Evolutionary conservation across 2,329 filamentous ascomycete species (phyloP).

Genomic region (Trichoderma guizhouense): DNA sequence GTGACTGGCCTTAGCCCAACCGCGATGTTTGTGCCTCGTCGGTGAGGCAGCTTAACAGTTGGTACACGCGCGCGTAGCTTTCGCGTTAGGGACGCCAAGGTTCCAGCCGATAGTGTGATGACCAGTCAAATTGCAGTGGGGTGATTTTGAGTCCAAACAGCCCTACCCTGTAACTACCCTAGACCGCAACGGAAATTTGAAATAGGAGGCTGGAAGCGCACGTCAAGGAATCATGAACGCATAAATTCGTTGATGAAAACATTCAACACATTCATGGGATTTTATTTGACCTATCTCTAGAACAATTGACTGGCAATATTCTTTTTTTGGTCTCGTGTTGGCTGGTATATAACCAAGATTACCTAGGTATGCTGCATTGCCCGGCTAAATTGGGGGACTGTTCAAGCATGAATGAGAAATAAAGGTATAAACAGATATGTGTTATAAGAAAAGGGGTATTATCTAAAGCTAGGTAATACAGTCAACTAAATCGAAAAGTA

Average conservation of each 20-base stretch:
- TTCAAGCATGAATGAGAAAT: neutral
- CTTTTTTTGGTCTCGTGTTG: neutral
- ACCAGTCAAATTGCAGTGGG: neutral
- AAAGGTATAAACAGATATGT: neutral
- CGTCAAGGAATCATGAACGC: neutral
- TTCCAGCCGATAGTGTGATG: neutral
- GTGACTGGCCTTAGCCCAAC: neutral
- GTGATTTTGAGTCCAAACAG: neutral
- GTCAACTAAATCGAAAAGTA: neutral
- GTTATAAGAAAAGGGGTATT: neutral
- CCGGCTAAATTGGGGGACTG: neutral
- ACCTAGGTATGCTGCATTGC: neutral
- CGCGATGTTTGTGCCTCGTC: slow-evolving; percentile 11
- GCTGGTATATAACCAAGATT: fast-evolving
- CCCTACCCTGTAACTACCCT: slow-evolving; percentile 2
- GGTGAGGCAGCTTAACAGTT: slow-evolving; percentile 9
- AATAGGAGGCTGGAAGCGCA: neutral
- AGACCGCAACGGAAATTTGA: neutral
- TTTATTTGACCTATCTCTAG: neutral
- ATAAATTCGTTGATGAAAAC: neutral
- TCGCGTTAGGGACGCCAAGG: neutral
- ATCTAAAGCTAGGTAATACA: neutral
- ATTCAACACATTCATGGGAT: neutral
- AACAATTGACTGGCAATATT: too few relatives aligned
- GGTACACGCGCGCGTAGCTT: neutral